Evolutionary conservation across 495 filamentous ascomycete genomes (phyloP).

Genomic region (Lasiosphaeria hispida): DNA sequence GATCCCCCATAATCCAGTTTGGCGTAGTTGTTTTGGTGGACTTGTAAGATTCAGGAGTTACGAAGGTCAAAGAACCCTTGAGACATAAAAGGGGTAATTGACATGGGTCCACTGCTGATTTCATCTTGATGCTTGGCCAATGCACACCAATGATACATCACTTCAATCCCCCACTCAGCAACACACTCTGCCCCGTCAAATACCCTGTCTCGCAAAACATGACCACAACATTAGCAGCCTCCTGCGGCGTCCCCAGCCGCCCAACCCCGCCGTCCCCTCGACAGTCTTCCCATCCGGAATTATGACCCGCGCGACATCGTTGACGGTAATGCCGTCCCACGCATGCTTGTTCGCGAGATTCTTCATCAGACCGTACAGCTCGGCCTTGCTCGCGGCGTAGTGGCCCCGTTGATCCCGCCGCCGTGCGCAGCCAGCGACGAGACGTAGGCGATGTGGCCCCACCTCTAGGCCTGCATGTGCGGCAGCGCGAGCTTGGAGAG

Average conservation of each 20-base stretch:
- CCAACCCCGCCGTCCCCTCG: constrained; percentile 51
- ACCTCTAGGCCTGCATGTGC: constrained; percentile 59
- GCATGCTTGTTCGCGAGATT: constrained; percentile 63
- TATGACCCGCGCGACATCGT: constrained; percentile 74
- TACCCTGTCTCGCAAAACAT: constrained; percentile 70
- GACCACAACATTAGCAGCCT: constrained; percentile 65
- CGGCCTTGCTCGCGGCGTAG: constrained; percentile 66
- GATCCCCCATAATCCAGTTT: too few species aligned
- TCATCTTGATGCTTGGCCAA: not conserved
- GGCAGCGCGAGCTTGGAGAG: constrained; percentile 63
- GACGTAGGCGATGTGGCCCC: constrained; percentile 68
- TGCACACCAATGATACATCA: not conserved
- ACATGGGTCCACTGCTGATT: too few species aligned
- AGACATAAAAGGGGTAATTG: too few species aligned
- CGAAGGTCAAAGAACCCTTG: too few species aligned
- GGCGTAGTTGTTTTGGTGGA: too few species aligned
- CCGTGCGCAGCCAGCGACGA: constrained; percentile 66
- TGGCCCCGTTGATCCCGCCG: constrained; percentile 67
- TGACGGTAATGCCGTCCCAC: constrained; percentile 65
- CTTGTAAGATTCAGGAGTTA: too few species aligned
- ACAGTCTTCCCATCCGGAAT: constrained; percentile 59
- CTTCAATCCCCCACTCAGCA: constrained; percentile 57
- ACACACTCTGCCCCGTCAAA: constrained; percentile 61
- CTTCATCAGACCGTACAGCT: constrained; percentile 61
- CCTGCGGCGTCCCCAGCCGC: constrained; percentile 61